These are phyloP conservation scores for Ceratobasidium sp. DNA, from an alignment of 1,284 basidiomycete species.

Conservation along the genomic window DNA sequence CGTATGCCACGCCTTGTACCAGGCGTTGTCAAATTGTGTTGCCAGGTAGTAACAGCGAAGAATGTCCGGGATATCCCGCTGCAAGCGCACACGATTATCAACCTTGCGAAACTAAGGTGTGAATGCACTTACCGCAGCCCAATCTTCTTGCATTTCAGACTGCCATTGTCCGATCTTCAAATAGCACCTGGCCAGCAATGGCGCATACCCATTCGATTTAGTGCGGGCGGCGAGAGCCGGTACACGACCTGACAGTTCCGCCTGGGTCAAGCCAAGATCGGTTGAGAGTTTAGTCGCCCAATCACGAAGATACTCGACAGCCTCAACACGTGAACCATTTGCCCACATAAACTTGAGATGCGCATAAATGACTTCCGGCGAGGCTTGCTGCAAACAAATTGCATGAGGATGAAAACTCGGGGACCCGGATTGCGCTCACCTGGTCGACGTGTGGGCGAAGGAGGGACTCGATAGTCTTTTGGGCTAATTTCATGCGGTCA, in stretches of 20 bases:
- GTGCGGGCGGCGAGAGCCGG: slow-evolving; percentile 64
- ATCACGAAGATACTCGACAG: slow-evolving; percentile 84
- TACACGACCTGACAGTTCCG: slow-evolving; percentile 59
- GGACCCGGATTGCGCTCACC: slow-evolving; percentile 64
- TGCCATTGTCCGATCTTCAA: slow-evolving; percentile 99
- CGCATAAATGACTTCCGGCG: slow-evolving; percentile 96
- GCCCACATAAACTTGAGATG: slow-evolving; percentile 99
- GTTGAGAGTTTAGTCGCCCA: slow-evolving; percentile 82
- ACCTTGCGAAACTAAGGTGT: slow-evolving; percentile 30
- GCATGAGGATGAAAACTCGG: slow-evolving; percentile 45
- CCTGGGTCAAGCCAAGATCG: slow-evolving; percentile 76
- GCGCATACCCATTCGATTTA: slow-evolving; percentile 81
- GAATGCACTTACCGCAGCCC: slow-evolving; percentile 72
- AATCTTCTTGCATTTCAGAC: slow-evolving; percentile 78
- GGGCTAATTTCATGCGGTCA: slow-evolving; percentile 87
- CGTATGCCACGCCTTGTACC: slow-evolving; percentile 99
- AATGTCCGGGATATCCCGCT: slow-evolving; percentile 85
- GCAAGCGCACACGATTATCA: slow-evolving; percentile 24
- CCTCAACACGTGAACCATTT: slow-evolving; percentile 80
- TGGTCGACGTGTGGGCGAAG: slow-evolving; percentile 48
- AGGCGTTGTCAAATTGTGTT: slow-evolving; percentile 90
- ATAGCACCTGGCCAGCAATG: slow-evolving; percentile 94
- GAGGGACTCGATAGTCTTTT: slow-evolving; percentile 96
- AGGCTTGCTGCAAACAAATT: slow-evolving; percentile 66
- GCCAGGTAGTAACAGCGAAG: slow-evolving; percentile 87